These are phyloP conservation scores for Xylogone sp. DNA, from an alignment of 2,329 filamentous ascomycete species.

Conservation along the genomic window DNA sequence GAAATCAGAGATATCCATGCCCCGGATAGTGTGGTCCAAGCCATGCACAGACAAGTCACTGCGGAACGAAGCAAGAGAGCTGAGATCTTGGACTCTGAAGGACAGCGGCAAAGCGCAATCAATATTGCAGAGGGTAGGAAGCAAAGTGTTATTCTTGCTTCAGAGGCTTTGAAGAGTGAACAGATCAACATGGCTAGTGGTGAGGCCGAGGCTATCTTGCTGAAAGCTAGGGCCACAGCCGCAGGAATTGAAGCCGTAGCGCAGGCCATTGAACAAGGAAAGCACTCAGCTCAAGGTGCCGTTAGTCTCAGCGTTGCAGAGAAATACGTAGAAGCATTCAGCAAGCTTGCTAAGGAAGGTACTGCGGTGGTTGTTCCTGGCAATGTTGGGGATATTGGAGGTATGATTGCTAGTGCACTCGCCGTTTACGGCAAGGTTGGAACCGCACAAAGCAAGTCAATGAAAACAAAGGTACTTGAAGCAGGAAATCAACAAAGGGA, in stretches of 20 bases:
- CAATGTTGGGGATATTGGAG: conserved; percentile 92
- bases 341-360: conserved; percentile 87
- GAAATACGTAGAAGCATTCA: conserved; percentile 97
- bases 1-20: conserved; percentile 99
- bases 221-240: conserved; percentile 84
- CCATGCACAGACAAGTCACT: conserved; percentile 98
- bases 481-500: conserved; percentile 30
- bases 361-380: conserved; percentile 94
- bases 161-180: conserved; percentile 84
- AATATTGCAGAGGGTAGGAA: conserved; percentile 98
- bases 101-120: conserved; percentile 94
- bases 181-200: conserved; percentile 89
- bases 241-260: conserved; percentile 85
- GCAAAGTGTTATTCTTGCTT: conserved; percentile 93
- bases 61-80: conserved; percentile 96
- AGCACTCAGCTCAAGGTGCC: conserved; percentile 74
- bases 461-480: conserved; percentile 51
- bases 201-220: conserved; percentile 88
- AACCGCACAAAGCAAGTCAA: conserved; percentile 67
- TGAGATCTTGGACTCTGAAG: conserved; percentile 95
- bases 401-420: conserved; percentile 96
- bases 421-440: conserved; percentile 93
- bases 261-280: conserved; percentile 67
- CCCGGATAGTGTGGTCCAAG: conserved; percentile 86
- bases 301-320: conserved; percentile 88